A percentile compares a stretch with the other conserved stretches of the same genome.
Evolutionary conservation across 2,329 filamentous ascomycete genomes (phyloP).

Genomic region (Penicillium hesseltinei): DNA sequence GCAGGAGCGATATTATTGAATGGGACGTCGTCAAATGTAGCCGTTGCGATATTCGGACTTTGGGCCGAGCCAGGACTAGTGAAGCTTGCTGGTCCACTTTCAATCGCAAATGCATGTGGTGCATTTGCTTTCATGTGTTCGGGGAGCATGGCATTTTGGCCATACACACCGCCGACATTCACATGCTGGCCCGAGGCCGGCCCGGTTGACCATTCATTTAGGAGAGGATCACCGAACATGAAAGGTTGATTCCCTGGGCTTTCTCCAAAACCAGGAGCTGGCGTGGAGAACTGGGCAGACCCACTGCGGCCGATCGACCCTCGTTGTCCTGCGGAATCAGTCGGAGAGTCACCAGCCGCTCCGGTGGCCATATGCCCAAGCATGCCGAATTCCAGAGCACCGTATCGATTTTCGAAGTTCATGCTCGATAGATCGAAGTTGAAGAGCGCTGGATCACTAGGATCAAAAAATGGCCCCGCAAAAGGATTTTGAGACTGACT

Average conservation of each 20-base stretch:
- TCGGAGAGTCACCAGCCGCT: slow-evolving; percentile 74
- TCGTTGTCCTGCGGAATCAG: slow-evolving; percentile 55
- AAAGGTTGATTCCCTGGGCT: slow-evolving; percentile 47
- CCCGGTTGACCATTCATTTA: slow-evolving; percentile 47
- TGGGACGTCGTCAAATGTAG: slow-evolving; percentile 42
- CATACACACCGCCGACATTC: slow-evolving; percentile 38
- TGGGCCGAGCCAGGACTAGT: slow-evolving; percentile 59
- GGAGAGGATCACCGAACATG: slow-evolving; percentile 46
- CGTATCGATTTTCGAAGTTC: slow-evolving; percentile 95
- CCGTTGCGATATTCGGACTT: slow-evolving; percentile 48
- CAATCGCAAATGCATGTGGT: slow-evolving; percentile 62
- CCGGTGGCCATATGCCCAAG: slow-evolving; percentile 94
- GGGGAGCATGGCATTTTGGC: slow-evolving; percentile 36
- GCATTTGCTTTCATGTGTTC: slow-evolving; percentile 47
- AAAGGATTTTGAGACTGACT: slow-evolving; percentile 44
- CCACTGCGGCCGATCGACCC: slow-evolving; percentile 47
- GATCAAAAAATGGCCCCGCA: slow-evolving; percentile 70
- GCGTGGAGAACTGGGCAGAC: slow-evolving; percentile 42
- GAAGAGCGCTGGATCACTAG: slow-evolving; percentile 86
- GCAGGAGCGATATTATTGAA: slow-evolving; percentile 25
- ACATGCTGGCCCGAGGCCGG: slow-evolving; percentile 36
- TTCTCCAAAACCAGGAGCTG: slow-evolving; percentile 44
- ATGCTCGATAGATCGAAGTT: slow-evolving; percentile 94
- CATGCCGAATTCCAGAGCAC: slow-evolving; percentile 93
- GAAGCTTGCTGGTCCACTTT: slow-evolving; percentile 55